Conservation (phyloP, 352 stramenopile genomes). For the Blastocystis sp. region DNA sequence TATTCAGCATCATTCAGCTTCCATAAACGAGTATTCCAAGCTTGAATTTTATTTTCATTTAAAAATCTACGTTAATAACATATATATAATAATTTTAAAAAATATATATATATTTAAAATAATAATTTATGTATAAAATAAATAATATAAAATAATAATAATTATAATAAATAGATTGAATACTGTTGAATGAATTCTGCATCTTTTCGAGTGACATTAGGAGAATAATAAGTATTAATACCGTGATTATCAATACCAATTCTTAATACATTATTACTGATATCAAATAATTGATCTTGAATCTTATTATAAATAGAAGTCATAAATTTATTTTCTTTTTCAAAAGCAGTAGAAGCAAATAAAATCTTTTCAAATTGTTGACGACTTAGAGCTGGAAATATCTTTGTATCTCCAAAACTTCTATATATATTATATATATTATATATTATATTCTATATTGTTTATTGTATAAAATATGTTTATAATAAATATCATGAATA, state of each 20-base stretch:
- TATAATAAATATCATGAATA: no score
- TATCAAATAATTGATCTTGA: constrained; percentile 25
- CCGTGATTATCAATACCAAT: constrained; percentile 10
- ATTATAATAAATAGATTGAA: not conserved
- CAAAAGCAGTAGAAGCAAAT: not conserved
- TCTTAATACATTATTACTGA: constrained; percentile 8
- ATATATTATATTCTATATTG: no score
- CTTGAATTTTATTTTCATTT: constrained; percentile 18
- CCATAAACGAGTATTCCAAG: constrained; percentile 42
- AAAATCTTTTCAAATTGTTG: constrained; percentile 20
- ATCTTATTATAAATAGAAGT: constrained; percentile 6
- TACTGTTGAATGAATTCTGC: constrained; percentile 31
- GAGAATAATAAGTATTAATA: constrained; percentile 34
- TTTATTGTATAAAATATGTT: no score
- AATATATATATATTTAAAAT: no score
- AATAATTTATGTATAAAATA: no score
- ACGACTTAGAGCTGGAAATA: not conserved
- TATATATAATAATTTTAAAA: no score
- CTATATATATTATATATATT: constrained; percentile 8
- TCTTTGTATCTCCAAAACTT: constrained; percentile 37
- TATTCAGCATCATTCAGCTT: constrained; percentile 34
- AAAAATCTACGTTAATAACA: not conserved
- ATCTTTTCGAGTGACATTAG: constrained; percentile 27
- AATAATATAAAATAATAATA: no score
- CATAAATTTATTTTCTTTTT: not conserved